Evolutionary conservation across 176 grass and related monocot species (phyloP), one percentile per base, ranked within the genome.

Genomic region (Ensete glaucum): DNA sequence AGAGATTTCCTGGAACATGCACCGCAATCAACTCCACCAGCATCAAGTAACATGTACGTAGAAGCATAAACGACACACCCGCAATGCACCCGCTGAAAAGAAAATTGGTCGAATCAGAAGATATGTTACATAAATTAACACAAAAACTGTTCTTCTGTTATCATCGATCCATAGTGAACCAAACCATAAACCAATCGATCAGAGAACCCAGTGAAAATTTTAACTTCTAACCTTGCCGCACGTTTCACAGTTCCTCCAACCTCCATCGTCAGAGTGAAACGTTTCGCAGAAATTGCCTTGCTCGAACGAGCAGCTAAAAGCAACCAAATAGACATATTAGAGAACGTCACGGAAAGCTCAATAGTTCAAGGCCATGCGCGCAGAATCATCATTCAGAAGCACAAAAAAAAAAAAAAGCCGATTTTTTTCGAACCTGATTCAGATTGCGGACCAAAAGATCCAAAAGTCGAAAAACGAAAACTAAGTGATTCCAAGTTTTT

Each of bases 261-360:
- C 96, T 54, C 85, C 87, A 76, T 85, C 96, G 15, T 91, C 88
- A 11, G 84, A 84, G 76, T 99, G 96, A 72, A 88, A 99, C 0
- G 85, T 89, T 80, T 99, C 96, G 80, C 96, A 99, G 83, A 95
- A 99, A 77, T 67, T 91, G 64, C 96, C 96, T 73, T 99, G 91
- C 50, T 99, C 96, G 70, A 84, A 93, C 69, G 88, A 73, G 62
- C 5, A 84, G 78, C 71, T 85, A 57, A 52, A 78, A 73, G 66
- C 63, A 82, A 48, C 80, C 17, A 62, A 74, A 71, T 23, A 64
- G 19, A 74, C 81, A 82, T 73, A 82, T 73, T 74, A 88, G 77
- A 70, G 69, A 85, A 88, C 77, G 76, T 43, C 34, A 43, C 34
- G 4, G 34, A 43, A 43, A 43, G 34, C 34, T 43, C 4, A 43